Evolutionary conservation across 2,329 filamentous ascomycete species (phyloP).

Genomic region (Cercospora sp.): DNA sequence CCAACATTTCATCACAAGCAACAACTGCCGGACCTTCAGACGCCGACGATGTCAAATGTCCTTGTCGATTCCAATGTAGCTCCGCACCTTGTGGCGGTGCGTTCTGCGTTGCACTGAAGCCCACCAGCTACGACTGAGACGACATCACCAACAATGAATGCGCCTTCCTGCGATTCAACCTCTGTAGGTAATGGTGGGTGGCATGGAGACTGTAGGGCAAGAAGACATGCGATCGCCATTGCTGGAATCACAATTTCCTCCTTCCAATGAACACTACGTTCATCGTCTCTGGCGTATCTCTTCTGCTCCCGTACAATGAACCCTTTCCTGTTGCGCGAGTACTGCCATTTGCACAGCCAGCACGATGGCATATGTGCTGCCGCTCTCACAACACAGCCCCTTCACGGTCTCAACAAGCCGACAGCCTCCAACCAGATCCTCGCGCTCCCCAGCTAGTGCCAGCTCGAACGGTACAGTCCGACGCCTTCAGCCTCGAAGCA

Average conservation of each 20-base stretch:
- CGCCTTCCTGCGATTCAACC: not conserved
- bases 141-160: not conserved
- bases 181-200: not conserved
- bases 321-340: not conserved
- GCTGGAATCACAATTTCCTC: not conserved
- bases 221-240: not conserved
- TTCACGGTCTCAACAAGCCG: not conserved
- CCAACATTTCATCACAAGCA: not conserved
- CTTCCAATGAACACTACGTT: not conserved
- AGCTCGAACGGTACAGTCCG: conserved; percentile 32
- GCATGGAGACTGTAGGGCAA: not conserved
- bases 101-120: not conserved
- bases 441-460: conserved; percentile 28
- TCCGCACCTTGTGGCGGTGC: not conserved
- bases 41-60: not conserved
- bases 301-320: not conserved
- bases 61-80: not conserved
- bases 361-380: conserved; percentile 11
- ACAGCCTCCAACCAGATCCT: conserved; percentile 16
- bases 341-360: not conserved
- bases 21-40: not conserved
- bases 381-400: conserved; percentile 7
- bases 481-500: conserved; percentile 30
- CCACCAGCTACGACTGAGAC: not conserved
- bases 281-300: not conserved